Base-by-base conservation (phyloP, 441 rosid species). In the Manihot esculenta region DNA sequence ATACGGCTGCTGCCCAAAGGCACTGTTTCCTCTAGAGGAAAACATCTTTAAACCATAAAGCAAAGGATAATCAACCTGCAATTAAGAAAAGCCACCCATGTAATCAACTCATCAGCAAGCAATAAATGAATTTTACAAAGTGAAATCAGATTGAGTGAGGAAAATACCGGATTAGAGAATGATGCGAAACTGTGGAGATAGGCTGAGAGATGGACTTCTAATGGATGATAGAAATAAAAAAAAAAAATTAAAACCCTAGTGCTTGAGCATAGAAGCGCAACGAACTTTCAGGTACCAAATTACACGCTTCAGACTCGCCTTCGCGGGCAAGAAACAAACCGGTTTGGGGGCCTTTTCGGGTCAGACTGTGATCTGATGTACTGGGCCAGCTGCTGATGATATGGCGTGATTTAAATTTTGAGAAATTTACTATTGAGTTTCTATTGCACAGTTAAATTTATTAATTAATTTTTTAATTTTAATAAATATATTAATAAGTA, bases 1-100 rank as follows among this genome's bases (percentile, higher is more conserved):
- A 65, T 90, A 91, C 1, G 86, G 61, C 64, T 85, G 92, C 69
- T 94, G 97, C 44, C 98, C 98, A 66, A 85, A 91, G 10, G 90
- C 89, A 82, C 77, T 79, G 47, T 77, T 75, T 30, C 95, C 97
- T 87, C 98, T 87, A 41, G 92, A 81, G 13, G 91, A 80, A 82
- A 88, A 95, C 99, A 94, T 94, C 15, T 20, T 51, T 33, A 14
- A 59, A 41, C 78, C 70, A 69, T 57, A 17, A 56, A 63, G 0
- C 17, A 11, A n/a, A 38, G 9, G 65, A 33, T 17, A 66, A 58
- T n/a, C 30, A 62, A 67, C 58, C 73, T 68, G 77, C 51, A 62
- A 68, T 72, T 33, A 60, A 24, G 35, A 23, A 0, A 6, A 23
- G 12, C 49, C 61, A 50, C 7, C n/a, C n/a, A 21, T 30, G 26